Evolutionary conservation across 371 early-diverging fungal species (phyloP).

Genomic region (Funneliformis caledonium): DNA sequence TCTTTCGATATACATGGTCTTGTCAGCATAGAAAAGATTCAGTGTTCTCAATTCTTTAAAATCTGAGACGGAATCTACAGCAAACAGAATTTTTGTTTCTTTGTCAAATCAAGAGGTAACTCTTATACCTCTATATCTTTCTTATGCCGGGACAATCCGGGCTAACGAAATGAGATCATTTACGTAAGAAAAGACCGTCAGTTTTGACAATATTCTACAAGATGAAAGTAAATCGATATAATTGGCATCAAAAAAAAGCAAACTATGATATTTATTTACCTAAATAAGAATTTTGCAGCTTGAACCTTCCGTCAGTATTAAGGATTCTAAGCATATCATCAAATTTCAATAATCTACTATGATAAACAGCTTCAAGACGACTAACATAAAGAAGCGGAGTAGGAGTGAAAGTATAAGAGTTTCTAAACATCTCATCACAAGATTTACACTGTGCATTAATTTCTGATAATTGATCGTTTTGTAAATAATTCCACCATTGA

Average conservation of each 20-base stretch:
- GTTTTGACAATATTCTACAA: background rate
- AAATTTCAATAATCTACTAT: slow-evolving; percentile 36
- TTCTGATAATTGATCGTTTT: background rate
- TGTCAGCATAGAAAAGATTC: slow-evolving; percentile 4
- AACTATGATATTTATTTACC: background rate
- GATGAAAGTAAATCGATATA: no score
- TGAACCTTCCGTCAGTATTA: background rate
- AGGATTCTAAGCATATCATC: background rate
- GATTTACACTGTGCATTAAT: background rate
- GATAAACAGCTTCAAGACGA: slow-evolving; percentile 34
- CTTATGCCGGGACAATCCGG: no score
- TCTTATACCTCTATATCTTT: no score
- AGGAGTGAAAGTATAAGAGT: background rate
- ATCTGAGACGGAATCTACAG: background rate
- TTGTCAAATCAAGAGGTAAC: background rate
- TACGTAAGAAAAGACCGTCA: no score
- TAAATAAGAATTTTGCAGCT: background rate
- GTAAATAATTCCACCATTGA: background rate
- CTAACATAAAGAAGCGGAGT: background rate
- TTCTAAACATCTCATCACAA: background rate
- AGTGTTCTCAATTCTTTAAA: background rate
- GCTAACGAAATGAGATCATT: no score
- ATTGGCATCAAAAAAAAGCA: background rate
- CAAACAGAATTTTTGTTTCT: background rate
- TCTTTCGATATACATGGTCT: slow-evolving; percentile 1